phyloP scores from a whole-genome alignment of 2,329 filamentous ascomycete genomes.

The Nemania diffusa region DNA sequence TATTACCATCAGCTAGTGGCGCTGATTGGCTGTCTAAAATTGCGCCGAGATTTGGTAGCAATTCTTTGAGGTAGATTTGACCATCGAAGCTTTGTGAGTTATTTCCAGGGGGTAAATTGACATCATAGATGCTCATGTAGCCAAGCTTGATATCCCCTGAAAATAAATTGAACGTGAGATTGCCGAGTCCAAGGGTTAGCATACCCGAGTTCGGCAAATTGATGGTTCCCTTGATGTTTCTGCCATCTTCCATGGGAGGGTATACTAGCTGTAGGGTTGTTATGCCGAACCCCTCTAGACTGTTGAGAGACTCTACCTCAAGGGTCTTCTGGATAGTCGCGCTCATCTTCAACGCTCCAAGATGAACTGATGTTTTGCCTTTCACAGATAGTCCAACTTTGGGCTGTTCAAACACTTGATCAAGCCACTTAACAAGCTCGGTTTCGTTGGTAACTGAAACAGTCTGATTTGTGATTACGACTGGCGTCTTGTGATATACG shows the following conservation, averaged over 20 bases:
- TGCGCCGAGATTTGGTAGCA: slow-evolving; percentile 55
- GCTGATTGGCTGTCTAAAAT: slow-evolving; percentile 53
- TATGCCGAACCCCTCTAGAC: slow-evolving; percentile 54
- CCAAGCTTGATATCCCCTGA: slow-evolving; percentile 55
- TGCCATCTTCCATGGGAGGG: slow-evolving; percentile 51
- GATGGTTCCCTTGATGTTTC: slow-evolving; percentile 56
- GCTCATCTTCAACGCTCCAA: slow-evolving; percentile 54
- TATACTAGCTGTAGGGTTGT: slow-evolving; percentile 52
- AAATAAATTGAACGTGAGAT: slow-evolving; percentile 58
- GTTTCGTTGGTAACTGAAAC: slow-evolving; percentile 52
- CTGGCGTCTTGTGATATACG: slow-evolving; percentile 51
- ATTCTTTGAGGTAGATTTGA: slow-evolving; percentile 53
- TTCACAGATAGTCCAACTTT: slow-evolving; percentile 52
- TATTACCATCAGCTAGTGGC: slow-evolving; percentile 53
- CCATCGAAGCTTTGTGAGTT: slow-evolving; percentile 56
- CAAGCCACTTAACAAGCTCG: slow-evolving; percentile 55
- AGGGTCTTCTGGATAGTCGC: slow-evolving; percentile 56
- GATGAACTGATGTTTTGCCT: slow-evolving; percentile 52
- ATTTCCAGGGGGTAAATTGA: slow-evolving; percentile 56
- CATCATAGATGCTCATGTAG: slow-evolving; percentile 52
- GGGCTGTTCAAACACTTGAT: slow-evolving; percentile 53
- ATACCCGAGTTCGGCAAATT: slow-evolving; percentile 58
- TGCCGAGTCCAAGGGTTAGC: slow-evolving; percentile 57
- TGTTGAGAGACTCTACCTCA: slow-evolving; percentile 52
- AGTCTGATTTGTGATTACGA: slow-evolving; percentile 51